Base-by-base conservation (phyloP, 331 rosid species). In the Ulmus americana region DNA sequence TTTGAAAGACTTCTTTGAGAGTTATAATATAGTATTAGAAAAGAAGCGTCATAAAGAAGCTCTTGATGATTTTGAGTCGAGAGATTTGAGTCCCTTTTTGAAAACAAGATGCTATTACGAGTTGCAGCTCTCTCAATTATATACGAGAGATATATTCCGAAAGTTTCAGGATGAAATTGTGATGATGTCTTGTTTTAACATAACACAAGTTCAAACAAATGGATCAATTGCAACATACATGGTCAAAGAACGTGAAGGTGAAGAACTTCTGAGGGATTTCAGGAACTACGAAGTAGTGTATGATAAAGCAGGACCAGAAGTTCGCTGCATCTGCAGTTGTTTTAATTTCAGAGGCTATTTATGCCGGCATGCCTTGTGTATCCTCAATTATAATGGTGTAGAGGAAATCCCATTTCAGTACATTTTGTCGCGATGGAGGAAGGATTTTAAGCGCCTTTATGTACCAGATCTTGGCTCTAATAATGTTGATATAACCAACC, bases 391-490 rank as follows among this genome's bases (percentile, higher is more conserved):
- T 61, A 89, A 92, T 43, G 91, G 95, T 14, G 67, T 83, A 55
- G 95, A 89, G 68, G 91, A 87, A 78, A 83, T 92, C 58, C 98
- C 98, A 1, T 79, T 79, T 74, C 98, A 87, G 47, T 89, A 89
- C 74, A 83, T 92, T 57, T 74, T 89, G 65, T 63, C 88, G 10
- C 81, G 96, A 51, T 89, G 98, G 98, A 92, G 95, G 85, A 92
- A 83, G 84, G 98, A 89, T 77, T 80, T 77, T 64, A 85, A 75
- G 79, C 88, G 95, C 14, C 64, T 89, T 59, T 89, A 89, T 74
- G 90, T 79, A 52, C 89, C 95, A 42, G 82, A 83, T 59, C 78
- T 86, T 59, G 78, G 86, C 67, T 76, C 80, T 18, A 78, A 89
- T 67, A 79, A 70, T 68, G 83, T 86, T 22, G 98, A 92, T 85